Evolutionary conservation across 169 alveolate genomes (phyloP), one percentile per base, ranked within the genome.

Genomic region (Ophryocystis elektroscirrha): DNA sequence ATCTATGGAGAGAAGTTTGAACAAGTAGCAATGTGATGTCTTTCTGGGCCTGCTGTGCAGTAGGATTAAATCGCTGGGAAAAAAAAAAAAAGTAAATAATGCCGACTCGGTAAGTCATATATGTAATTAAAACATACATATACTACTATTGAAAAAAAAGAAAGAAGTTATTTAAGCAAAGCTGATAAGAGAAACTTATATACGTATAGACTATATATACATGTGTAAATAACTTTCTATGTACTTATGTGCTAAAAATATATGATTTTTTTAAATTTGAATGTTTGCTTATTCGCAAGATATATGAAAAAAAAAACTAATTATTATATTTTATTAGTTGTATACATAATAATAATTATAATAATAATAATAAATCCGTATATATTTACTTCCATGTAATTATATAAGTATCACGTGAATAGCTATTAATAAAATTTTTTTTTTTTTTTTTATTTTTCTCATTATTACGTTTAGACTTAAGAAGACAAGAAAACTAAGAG

Each of bases 401-500:
- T 9, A 59, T 58, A 12, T 58, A 57, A 12, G 65, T 52, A 18
- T 37, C 61, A 16, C 43, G 54, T 0, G 65, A 59, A 1, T 58
- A 59, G 61, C 65, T 50, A 15, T 52, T 57, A 4, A 52, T 58
- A 7, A 50, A 44, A 36, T 49, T 57, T 59, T 50, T 60, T 47
- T 52, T 35, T 52, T 28, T 2, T 43, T 48, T 18, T 52, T 38
- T 1, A 56, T 32, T 20, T 35, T 22, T 50, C 15, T 20, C 39
- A 50, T 65, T 53, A 78, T 78, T 85, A 73, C 87, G 36, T 71
- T 86, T 32, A 58, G 96, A 64, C 73, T 88, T 56, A 88, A 81
- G 81, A 85, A 89, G 72, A 80, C 81, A 55, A 77, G 98, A 60
- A 90, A 87, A 78, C 73, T 80, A 82, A 76, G 98, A 67, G 98